Conservation (phyloP, 306 rosid genomes). For the Dalbergia cultrata region DNA sequence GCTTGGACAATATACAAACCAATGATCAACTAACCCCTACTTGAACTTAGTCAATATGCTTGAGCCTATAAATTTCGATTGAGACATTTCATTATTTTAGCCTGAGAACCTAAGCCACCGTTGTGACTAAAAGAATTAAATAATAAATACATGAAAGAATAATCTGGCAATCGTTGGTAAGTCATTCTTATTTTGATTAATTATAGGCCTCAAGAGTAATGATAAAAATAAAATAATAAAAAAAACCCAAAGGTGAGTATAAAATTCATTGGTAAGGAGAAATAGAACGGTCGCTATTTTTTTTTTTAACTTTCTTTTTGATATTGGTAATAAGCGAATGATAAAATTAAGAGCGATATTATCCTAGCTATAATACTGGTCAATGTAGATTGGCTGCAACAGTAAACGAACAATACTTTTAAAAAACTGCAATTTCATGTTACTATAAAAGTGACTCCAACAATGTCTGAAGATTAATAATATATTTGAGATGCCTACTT, state of each 20-base stretch:
- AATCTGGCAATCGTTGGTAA: conserved; percentile 31
- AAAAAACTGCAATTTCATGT: too few species aligned
- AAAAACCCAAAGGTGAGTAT: too few species aligned
- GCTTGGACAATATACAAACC: conserved; percentile 1
- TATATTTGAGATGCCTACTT: background rate
- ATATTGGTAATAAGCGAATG: too few species aligned
- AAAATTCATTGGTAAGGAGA: too few species aligned
- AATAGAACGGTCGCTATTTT: background rate
- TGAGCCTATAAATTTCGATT: conserved; percentile 38
- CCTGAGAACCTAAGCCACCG: background rate
- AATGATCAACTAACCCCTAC: conserved; percentile 40
- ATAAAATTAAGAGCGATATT: too few species aligned
- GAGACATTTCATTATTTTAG: conserved; percentile 33
- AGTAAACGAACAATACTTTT: too few species aligned
- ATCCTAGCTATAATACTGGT: too few species aligned
- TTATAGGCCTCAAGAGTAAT: conserved; percentile 19
- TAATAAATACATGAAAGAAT: background rate
- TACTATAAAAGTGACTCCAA: too few species aligned
- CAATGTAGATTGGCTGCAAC: too few species aligned
- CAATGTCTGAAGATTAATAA: too few species aligned
- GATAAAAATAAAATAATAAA: too few species aligned
- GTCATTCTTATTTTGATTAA: conserved; percentile 30
- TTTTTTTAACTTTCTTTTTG: too few species aligned
- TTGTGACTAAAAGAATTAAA: conserved; percentile 9
- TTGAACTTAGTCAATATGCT: conserved; percentile 31